Conservation (phyloP, 179 eudicot genomes). For the Silene coronaria region DNA sequence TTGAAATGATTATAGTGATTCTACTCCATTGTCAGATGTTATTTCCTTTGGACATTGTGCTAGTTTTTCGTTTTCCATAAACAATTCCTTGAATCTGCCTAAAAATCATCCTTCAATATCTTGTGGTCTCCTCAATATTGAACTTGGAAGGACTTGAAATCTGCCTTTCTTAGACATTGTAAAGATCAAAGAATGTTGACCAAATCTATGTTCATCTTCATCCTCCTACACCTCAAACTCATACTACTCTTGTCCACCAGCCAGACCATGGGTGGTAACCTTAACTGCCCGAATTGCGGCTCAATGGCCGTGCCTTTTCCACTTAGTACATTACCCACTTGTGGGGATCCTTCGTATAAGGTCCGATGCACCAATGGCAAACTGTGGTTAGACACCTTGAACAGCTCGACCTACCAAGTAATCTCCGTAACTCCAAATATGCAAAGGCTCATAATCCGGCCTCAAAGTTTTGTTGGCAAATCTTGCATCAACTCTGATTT, state of each 20-base stretch:
- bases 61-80: neutral
- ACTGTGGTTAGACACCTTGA: neutral
- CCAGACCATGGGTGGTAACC: neutral
- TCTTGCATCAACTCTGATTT: constrained; percentile 44
- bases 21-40: too few species aligned
- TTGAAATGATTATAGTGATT: too few species aligned
- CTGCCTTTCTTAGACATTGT: neutral
- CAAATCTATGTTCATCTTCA: neutral
- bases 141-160: too few species aligned
- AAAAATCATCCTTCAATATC: neutral
- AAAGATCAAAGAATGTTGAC: neutral
- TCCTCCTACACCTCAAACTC: too few species aligned
- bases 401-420: neutral
- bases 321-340: neutral
- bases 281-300: constrained; percentile 2
- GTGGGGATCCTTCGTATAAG: neutral
- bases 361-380: neutral
- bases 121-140: neutral
- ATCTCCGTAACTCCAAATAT: neutral
- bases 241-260: neutral
- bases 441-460: constrained; percentile 4
- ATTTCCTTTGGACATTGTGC: neutral
- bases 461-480: constrained; percentile 30
- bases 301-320: constrained; percentile 25
- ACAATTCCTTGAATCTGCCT: neutral